phyloP scores from a whole-genome alignment of 257 asterid species.

The Solanum rostratum region DNA sequence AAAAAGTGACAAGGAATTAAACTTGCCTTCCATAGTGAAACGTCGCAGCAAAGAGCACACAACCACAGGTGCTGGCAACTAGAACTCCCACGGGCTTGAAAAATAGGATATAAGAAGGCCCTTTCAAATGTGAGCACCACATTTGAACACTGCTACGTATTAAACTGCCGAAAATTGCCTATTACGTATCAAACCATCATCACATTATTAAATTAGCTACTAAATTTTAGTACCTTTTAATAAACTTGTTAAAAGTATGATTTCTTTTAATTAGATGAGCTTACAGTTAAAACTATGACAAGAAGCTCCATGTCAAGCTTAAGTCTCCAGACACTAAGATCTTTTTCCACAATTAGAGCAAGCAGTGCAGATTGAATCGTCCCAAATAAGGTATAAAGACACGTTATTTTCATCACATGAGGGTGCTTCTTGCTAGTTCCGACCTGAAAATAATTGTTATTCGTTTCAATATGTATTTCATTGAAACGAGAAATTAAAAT shows the following conservation, averaged over 20 bases:
- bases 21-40: conserved; percentile 57
- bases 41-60: conserved; percentile 47
- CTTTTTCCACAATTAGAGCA: conserved; percentile 34
- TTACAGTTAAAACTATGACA: conserved; percentile 54
- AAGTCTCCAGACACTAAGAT: conserved; percentile 44
- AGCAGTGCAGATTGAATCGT: conserved; percentile 40
- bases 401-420: conserved; percentile 50
- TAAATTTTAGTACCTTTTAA: not conserved
- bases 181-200: not conserved
- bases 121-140: conserved; percentile 55
- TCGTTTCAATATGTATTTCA: not conserved
- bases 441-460: not conserved
- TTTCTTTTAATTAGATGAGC: not conserved
- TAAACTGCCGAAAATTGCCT: conserved; percentile 55
- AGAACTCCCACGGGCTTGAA: conserved; percentile 78
- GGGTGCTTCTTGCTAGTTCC: conserved; percentile 53
- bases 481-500: not conserved
- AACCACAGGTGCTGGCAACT: conserved; percentile 61
- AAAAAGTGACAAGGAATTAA: not conserved
- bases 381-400: conserved; percentile 61
- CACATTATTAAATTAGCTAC: not conserved
- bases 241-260: no score
- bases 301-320: conserved; percentile 35
- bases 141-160: conserved; percentile 45
- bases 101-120: conserved; percentile 38